A percentile compares a stretch with the other conserved stretches of the same genome.
phyloP scores from a whole-genome alignment of 331 rosid species.

The Rosa hybrid region DNA sequence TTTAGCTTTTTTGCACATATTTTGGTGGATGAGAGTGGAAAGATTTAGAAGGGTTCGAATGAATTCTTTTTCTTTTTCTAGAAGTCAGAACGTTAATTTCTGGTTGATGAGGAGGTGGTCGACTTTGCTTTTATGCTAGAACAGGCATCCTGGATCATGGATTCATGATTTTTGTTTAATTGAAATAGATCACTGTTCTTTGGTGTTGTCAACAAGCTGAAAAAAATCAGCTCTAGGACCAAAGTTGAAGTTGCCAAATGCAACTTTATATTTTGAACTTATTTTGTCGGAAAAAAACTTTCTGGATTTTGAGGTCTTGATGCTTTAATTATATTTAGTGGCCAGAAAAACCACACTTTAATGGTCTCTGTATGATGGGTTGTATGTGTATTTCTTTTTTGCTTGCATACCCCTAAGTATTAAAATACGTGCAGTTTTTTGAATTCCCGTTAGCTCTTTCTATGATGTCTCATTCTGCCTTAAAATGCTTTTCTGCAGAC shows the following conservation, averaged over 20 bases:
- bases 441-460: not conserved
- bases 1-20: not conserved
- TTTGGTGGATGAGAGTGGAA: not conserved
- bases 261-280: not conserved
- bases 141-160: not conserved
- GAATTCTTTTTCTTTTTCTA: not conserved
- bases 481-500: conserved; percentile 59
- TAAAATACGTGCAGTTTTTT: not conserved
- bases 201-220: not conserved
- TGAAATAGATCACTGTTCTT: not conserved
- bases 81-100: not conserved
- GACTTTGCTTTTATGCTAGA: not conserved
- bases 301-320: not conserved
- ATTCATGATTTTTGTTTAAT: not conserved
- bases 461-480: conserved; percentile 23
- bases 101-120: not conserved
- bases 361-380: not conserved
- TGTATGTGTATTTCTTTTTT: not conserved
- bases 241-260: not conserved
- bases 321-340: not conserved
- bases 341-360: not conserved
- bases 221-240: not conserved
- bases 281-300: not conserved
- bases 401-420: not conserved
- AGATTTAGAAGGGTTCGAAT: not conserved